These are phyloP conservation scores for Aspergillus panamensis DNA, from an alignment of 495 filamentous ascomycete species.

Conservation along the genomic window DNA sequence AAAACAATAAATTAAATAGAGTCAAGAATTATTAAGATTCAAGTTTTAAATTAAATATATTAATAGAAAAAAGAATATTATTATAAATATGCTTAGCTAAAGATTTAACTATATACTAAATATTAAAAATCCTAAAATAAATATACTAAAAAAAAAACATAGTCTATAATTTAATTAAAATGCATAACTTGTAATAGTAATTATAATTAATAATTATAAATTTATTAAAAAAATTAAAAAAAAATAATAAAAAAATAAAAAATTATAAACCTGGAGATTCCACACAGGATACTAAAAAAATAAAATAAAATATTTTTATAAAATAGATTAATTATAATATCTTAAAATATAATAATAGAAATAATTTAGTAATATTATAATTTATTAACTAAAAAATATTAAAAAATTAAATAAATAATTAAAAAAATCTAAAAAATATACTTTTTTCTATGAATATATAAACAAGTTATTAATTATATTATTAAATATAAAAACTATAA, in stretches of 20 bases:
- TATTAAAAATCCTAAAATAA: conserved; percentile 1
- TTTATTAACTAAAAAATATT: not conserved
- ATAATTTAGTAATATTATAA: conserved; percentile 7
- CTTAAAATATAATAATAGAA: not conserved
- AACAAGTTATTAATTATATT: not conserved
- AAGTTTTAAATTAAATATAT: conserved; percentile 4
- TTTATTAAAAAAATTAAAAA: too few relatives aligned
- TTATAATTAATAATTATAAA: not conserved
- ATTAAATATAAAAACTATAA: not conserved
- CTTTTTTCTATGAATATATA: not conserved
- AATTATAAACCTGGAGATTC: too few relatives aligned
- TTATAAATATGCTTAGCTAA: not conserved
- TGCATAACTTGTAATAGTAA: conserved; percentile 5
- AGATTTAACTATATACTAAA: conserved; percentile 8
- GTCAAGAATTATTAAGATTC: not conserved
- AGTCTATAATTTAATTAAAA: conserved; percentile 7
- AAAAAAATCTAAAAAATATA: too few relatives aligned
- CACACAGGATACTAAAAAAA: too few relatives aligned
- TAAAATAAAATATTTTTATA: too few relatives aligned
- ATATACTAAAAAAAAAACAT: conserved; percentile 4
- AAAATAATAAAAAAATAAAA: too few relatives aligned
- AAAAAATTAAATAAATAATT: too few relatives aligned
- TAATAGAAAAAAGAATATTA: conserved; percentile 7
- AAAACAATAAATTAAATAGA: not conserved
- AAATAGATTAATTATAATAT: too few relatives aligned